Evolutionary conservation across 192 early-diverging fungal genomes (phyloP).

Genomic region (Rhizophagus clarus): DNA sequence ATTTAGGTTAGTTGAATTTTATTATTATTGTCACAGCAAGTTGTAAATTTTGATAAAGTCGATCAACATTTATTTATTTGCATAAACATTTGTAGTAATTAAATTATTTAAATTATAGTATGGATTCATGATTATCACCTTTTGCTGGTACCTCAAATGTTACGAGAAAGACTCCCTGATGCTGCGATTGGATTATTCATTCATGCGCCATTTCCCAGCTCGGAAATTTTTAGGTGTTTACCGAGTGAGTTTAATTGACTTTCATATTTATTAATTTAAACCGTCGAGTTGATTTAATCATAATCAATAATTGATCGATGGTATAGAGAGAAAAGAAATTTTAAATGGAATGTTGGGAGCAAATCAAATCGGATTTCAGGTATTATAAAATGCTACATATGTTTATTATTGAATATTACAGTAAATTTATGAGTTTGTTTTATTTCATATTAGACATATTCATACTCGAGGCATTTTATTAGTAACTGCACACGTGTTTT

Average conservation of each 20-base stretch:
- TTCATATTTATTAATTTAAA: background rate
- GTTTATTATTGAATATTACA: background rate
- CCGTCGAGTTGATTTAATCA: background rate
- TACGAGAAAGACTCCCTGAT: slow-evolving; percentile 75
- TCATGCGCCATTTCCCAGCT: slow-evolving; percentile 95
- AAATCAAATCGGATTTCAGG: slow-evolving; percentile 94
- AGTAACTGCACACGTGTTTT: slow-evolving; percentile 92
- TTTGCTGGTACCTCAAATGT: slow-evolving; percentile 85
- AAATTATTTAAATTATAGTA: slow-evolving; percentile 56
- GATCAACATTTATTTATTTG: slow-evolving; percentile 17
- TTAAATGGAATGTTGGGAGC: slow-evolving; percentile 87
- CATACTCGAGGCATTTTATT: slow-evolving; percentile 92
- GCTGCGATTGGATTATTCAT: slow-evolving; percentile 93
- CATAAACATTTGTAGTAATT: background rate
- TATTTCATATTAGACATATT: slow-evolving; percentile 69
- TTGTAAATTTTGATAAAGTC: background rate
- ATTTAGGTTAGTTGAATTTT: slow-evolving; percentile 61
- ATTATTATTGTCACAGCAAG: background rate
- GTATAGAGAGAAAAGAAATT: slow-evolving; percentile 74
- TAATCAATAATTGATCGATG: background rate
- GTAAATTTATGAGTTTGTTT: background rate
- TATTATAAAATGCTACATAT: slow-evolving; percentile 21
- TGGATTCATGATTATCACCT: slow-evolving; percentile 99
- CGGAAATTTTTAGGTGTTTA: slow-evolving; percentile 94
- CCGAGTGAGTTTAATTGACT: slow-evolving; percentile 53